Conservation (phyloP, 2,329 filamentous ascomycete species). For the Fusarium sp. region DNA sequence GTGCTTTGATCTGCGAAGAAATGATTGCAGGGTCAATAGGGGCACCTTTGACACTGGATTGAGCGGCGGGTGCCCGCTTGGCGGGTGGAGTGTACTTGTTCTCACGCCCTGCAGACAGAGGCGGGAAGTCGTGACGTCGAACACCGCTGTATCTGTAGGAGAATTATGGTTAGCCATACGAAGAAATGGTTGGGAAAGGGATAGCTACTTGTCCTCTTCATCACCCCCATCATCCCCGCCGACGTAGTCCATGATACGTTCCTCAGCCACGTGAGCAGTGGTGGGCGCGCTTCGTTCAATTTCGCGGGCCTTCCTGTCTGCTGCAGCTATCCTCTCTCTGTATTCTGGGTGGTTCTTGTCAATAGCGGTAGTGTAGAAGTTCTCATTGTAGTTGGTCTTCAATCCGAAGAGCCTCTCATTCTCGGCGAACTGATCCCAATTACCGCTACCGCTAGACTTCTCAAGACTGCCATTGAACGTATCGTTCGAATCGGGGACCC, state of each 20-base stretch:
- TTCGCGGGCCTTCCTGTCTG: conserved; percentile 85
- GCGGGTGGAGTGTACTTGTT: conserved; percentile 92
- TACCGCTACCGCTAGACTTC: conserved; percentile 56
- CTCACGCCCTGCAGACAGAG: conserved; percentile 62
- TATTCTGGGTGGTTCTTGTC: conserved; percentile 86
- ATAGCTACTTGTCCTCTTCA: conserved; percentile 87
- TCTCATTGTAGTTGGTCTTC: conserved; percentile 91
- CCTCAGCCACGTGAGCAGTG: conserved; percentile 89
- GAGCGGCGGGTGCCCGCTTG: conserved; percentile 78
- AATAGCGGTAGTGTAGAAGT: conserved; percentile 91
- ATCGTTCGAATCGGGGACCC: conserved; percentile 74
- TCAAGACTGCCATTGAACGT: conserved; percentile 78
- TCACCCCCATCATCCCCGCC: conserved; percentile 71
- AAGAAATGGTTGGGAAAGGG: not conserved
- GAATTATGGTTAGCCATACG: conserved; percentile 25
- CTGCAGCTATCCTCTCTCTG: conserved; percentile 78
- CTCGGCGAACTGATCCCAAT: conserved; percentile 93
- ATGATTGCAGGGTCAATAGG: conserved; percentile 91
- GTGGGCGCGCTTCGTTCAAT: conserved; percentile 80
- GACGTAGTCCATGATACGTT: conserved; percentile 78
- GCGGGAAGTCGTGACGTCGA: conserved; percentile 76
- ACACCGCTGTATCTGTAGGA: conserved; percentile 85
- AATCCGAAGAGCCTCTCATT: conserved; percentile 90
- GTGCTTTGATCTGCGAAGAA: conserved; percentile 76
- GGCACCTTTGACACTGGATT: conserved; percentile 77